Base-by-base conservation (phyloP, 441 rosid genomes). In the Eutrema salsugineum region DNA sequence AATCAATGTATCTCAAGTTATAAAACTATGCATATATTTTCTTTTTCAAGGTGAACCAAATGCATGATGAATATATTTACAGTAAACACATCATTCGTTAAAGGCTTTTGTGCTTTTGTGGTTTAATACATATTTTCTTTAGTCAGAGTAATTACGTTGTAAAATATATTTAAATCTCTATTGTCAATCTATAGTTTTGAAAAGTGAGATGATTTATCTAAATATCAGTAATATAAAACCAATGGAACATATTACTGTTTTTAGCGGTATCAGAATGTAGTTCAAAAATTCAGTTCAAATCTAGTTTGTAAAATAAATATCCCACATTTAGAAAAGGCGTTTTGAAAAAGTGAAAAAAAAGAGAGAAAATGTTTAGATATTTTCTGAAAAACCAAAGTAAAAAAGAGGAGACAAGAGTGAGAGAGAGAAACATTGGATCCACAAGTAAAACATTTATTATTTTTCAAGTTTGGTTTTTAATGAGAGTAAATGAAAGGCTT, bases 391-490 rank as follows among this genome's bases (percentile, higher is more conserved):
- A 3, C 19, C 7, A 16, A 53, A 36, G 15, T 14, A n/a, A 46
- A 17, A 39, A 42, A 19, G 35, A 39, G 43, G 55, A 59, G 59
- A 28, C 5, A 2, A 53, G 20, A 47, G 2, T 20, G 17, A 58
- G 43, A 65, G 44, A 70, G 40, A 51, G 63, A 70, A 33, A 64
- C 77, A 71, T 78, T 84, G 81, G 91, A 84, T 84, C 87, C 86
- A 72, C 76, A 71, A 79, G 70, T 68, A 57, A 63, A 28, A 70
- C 71, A 36, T 24, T 61, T 6, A 15, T 4, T 44, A 14, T 28
- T 12, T 16, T 39, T 19, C 11, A 61, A 30, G n/a, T 28, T 35
- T 19, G 9, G 15, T 74, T 61, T 60, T 79, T 14, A 42, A 17
- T n/a, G 19, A 30, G n/a, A n/a, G n/a, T n/a, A n/a, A n/a, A n/a